Base-by-base conservation (phyloP, 2,329 filamentous ascomycete genomes). In the Monosporascus sp. region DNA sequence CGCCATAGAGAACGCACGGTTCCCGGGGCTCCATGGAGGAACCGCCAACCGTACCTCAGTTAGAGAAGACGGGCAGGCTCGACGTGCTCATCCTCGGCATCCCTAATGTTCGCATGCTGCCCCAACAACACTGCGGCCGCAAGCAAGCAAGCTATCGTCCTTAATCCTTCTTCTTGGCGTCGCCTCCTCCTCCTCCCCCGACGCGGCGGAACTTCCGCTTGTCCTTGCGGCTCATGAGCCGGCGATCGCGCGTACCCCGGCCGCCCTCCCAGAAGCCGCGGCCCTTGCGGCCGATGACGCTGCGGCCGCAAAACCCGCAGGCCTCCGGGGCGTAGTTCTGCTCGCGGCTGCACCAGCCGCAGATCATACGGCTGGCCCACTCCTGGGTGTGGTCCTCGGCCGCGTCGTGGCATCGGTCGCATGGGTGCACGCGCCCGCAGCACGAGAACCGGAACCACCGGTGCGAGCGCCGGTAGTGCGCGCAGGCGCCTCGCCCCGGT, bases 181-280 rank as follows among this genome's bases (percentile, higher is more conserved):
- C 70, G 5, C 64, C 66, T 2, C 22, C 24, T 8, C 20, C 43
- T 45, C 72, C 43, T 46, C 72, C 74, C 11, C 80, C 81, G 41
- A 82, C 65, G 50, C 87, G 76, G 67, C 85, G 86, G 67, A 84
- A 85, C 75, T 91, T 91, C 63, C 87, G 79, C 64, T 85, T 85
- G 70, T 91, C 87, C 71, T 90, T 91, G 55, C 85, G 78, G 63
- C 84, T 88, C 89, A 92, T 92, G 63, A 78, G 72, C 35, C 72
- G 73, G 68, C 77, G 81, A 65, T 91, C 87, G 56, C 89, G 76
- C n/a, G 88, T 92, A 1, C 88, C 88, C 68, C 88, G 90, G 1
- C 90, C 90, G 11, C 90, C 90, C 73, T 95, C 90, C 90, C 90
- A 95, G 71, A 91, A 95, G 0, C 90, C 90, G 44, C 67, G 70